phyloP scores from a whole-genome alignment of 2,329 filamentous ascomycete genomes.

The Atkinsonella hypoxylon region DNA sequence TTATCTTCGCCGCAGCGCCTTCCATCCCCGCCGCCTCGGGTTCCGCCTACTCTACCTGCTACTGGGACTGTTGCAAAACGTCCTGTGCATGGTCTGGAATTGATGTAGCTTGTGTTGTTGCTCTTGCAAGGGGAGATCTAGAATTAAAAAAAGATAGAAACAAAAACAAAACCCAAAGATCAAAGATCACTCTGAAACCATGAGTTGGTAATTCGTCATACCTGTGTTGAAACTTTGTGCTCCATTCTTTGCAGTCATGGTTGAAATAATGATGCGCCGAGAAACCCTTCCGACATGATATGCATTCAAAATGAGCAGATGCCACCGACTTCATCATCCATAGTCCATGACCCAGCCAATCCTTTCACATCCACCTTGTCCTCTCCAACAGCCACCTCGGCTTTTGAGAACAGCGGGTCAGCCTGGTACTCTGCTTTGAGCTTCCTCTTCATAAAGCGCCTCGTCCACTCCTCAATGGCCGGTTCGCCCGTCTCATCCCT shows the following conservation, averaged over 20 bases:
- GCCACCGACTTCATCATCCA: constrained; percentile 65
- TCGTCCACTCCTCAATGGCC: constrained; percentile 58
- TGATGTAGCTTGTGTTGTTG: not conserved
- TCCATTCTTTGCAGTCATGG: not conserved
- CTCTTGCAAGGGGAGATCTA: not conserved
- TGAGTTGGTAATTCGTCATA: not conserved
- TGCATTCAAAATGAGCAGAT: constrained; percentile 38
- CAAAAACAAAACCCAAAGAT: not conserved
- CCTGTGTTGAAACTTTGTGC: not conserved
- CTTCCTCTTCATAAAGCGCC: constrained; percentile 43
- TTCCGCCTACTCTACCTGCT: constrained; percentile 22
- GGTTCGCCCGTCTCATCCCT: constrained; percentile 92
- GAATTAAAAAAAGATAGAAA: not conserved
- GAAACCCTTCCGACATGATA: not conserved
- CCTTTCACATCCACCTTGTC: constrained; percentile 46
- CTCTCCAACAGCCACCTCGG: constrained; percentile 27
- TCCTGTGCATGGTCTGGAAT: constrained; percentile 45
- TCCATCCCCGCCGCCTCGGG: constrained; percentile 16
- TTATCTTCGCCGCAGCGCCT: constrained; percentile 13
- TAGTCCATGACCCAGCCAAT: constrained; percentile 76
- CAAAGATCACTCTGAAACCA: not conserved
- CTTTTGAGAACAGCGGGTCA: constrained; percentile 47
- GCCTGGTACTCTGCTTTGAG: constrained; percentile 35
- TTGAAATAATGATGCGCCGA: not conserved
- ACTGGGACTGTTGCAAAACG: constrained; percentile 61